A percentile compares a stretch with the other conserved stretches of the same genome.
phyloP scores from a whole-genome alignment of 2,329 filamentous ascomycete species.

The Verticillium isaacii region DNA sequence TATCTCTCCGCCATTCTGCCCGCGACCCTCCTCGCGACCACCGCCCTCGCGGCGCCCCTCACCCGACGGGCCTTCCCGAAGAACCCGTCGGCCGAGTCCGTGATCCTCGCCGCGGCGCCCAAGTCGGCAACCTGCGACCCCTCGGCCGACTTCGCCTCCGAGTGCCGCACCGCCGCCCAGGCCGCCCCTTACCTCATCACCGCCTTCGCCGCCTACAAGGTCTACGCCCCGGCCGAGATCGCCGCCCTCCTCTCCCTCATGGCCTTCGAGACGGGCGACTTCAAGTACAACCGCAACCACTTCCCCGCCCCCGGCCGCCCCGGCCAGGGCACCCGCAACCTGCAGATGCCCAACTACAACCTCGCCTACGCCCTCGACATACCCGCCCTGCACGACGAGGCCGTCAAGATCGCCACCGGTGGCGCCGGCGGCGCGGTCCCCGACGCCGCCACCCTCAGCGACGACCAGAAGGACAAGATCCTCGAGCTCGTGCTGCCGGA shows the following conservation, averaged over 20 bases:
- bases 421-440: slow-evolving; percentile 14
- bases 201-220: slow-evolving; percentile 52
- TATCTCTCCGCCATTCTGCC: slow-evolving; percentile 18
- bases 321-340: slow-evolving; percentile 66
- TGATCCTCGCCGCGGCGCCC: slow-evolving; percentile 53
- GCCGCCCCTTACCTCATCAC: slow-evolving; percentile 53
- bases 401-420: slow-evolving; percentile 18
- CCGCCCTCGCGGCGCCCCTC: slow-evolving; percentile 18
- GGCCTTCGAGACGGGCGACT: slow-evolving; percentile 65
- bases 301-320: slow-evolving; percentile 36
- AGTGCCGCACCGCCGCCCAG: slow-evolving; percentile 62
- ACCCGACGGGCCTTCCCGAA: slow-evolving; percentile 3
- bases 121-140: slow-evolving; percentile 47
- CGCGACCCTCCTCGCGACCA: slow-evolving; percentile 19
- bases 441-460: slow-evolving; percentile 17
- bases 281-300: slow-evolving; percentile 68
- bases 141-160: slow-evolving; percentile 34
- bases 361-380: slow-evolving; percentile 41
- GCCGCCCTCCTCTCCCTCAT: slow-evolving; percentile 68
- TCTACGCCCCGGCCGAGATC: slow-evolving; percentile 53
- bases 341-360: slow-evolving; percentile 44
- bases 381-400: slow-evolving; percentile 26
- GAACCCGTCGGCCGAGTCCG: slow-evolving; percentile 13
- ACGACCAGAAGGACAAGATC: slow-evolving; percentile 31
- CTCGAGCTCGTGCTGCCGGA: slow-evolving; percentile 41